Base-by-base conservation (phyloP, 345 rosid species). In the Turritis glabra region DNA sequence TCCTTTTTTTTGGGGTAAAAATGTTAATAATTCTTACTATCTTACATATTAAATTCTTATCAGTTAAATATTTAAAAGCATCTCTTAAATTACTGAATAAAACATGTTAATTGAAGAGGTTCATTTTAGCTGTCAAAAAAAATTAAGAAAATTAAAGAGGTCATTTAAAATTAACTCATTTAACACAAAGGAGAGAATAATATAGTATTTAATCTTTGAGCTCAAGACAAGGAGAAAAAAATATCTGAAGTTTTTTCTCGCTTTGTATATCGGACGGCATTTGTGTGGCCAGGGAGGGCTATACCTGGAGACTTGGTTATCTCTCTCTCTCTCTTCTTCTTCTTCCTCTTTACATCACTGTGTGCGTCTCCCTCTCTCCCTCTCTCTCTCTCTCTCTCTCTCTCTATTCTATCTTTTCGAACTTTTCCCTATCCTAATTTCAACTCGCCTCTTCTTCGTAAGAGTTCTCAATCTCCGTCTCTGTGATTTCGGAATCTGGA, bases 341-440 rank as follows among this genome's bases (percentile, higher is more conserved):
- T 67, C 70, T 26, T 37, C 72, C 4, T 59, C 67, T 43, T 47
- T 70, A 56, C 80, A 64, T 48, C 72, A 57, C 76, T 56, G 18
- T 77, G 61, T 43, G 7, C 50, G 22, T 29, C 59, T 52, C 67
- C 12, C 47, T 64, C 76, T 22, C 9, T 67, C 55, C 75, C 22
- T 77, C 81, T 38, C 58, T 50, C 66, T 44, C 56, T 32, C 35
- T 32, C 56, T 52, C 58, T 23, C 48, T 67, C 77, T 81, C 89
- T 81, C 85, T 82, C 86, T 80, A 61, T 87, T 86, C 84, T 91
- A 87, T 89, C 93, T 71, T 83, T 80, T 82, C 82, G 18, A 18
- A 82, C 56, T 83, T 81, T 81, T 58, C 80, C 48, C 47, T n/a
- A n/a, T n/a, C n/a, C n/a, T 79, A 48, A 37, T 26, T 43, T 35